Base-by-base conservation (phyloP, 306 rosid species). In the Quercus agrifolia region DNA sequence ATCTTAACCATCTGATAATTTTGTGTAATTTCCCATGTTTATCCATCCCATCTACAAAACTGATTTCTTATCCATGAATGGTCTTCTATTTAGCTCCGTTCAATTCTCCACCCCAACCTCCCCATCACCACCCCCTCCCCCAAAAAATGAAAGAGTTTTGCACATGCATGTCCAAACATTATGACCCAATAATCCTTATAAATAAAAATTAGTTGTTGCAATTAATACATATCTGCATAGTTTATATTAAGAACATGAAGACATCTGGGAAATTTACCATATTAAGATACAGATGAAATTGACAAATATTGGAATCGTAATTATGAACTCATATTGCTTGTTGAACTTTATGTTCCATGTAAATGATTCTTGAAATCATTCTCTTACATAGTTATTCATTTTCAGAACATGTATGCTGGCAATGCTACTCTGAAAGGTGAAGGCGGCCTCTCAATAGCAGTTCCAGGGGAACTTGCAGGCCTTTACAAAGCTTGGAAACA, bases 391-490 rank as follows among this genome's bases (percentile, higher is more conserved):
- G 15, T 27, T 13, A 35, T 54, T 10, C 49, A 54, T 69, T 82
- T 74, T 41, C 85, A 94, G 98, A 78, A 91, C 33, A 94, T 92
- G 97, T 94, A 94, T 80, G 85, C 49, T 61, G 90, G 87, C 12
- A 90, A 87, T 56, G 51, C 86, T 52, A 79, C 87, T 75, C 70
- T 85, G 57, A 92, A 94, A 83, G 80, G 25, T 31, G 81, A 10
- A 66, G 97, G 99, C 3, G 82, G 85, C 46, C 91, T 94, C 66
- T 87, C 99, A 0, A 56, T 92, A 25, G 97, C 83, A 56, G 87
- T 91, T 67, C 97, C 97, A 2, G 97, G 94, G 59, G 89, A 90
- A 74, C 89, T 94, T 12, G 95, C 97, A 8, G 97, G 97, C 13
- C 97, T 94, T 75, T 82, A 87, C 76, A 31, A 77, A 66, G 97